Percentiles rank a stretch among this genome's conserved stretches.
Evolutionary conservation across 495 filamentous ascomycete species (phyloP).

Genomic region (Rhypophila decipiens): DNA sequence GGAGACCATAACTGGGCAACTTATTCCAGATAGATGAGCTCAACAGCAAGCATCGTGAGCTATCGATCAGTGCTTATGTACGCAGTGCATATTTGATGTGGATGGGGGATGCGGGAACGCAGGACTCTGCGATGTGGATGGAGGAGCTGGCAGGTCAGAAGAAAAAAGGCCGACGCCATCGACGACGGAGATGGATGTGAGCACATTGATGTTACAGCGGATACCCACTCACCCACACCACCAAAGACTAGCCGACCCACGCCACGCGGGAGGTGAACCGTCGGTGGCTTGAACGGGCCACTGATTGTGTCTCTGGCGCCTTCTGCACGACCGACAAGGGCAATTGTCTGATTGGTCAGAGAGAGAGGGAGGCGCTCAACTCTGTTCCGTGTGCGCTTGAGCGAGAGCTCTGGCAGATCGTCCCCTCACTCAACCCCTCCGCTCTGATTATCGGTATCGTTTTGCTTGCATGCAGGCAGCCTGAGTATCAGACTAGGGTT

Average conservation of each 20-base stretch:
- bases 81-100: background rate
- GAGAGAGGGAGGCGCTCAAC: background rate
- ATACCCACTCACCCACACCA: background rate
- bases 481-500: no score
- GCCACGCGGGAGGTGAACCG: constrained; percentile 12
- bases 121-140: background rate
- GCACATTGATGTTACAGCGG: background rate
- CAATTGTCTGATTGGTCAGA: constrained; percentile 17
- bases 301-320: constrained; percentile 1
- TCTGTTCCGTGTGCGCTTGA: background rate
- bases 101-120: background rate
- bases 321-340: constrained; percentile 12
- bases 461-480: no score
- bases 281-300: constrained; percentile 8
- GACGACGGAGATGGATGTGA: background rate
- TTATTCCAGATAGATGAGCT: no score
- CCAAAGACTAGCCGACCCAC: background rate
- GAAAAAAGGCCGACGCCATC: background rate
- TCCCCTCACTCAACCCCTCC: no score
- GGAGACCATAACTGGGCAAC: no score
- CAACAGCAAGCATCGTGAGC: no score
- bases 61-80: background rate
- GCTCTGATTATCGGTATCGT: constrained; percentile 6
- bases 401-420: background rate
- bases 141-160: no score